These are phyloP conservation scores for Saprolegnia parasitica DNA, from an alignment of 352 stramenopile genomes.

Conservation along the genomic window DNA sequence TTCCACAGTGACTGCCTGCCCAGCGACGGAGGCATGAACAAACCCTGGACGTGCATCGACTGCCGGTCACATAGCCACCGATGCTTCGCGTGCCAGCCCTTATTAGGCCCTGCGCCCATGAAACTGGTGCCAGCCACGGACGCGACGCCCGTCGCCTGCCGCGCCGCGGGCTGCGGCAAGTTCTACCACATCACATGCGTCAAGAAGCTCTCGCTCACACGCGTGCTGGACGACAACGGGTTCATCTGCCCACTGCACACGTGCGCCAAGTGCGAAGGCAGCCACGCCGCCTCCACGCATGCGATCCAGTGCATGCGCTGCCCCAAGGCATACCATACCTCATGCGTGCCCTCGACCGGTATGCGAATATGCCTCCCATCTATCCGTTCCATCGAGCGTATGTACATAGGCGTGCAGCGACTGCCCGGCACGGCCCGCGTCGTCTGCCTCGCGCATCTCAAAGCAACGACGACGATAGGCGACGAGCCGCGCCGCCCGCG, in stretches of 20 bases:
- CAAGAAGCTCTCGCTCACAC: slow-evolving; percentile 64
- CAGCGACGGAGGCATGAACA: not conserved
- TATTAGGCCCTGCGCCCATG: not conserved
- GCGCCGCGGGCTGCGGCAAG: slow-evolving; percentile 76
- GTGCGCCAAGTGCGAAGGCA: slow-evolving; percentile 39
- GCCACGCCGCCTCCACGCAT: slow-evolving; percentile 40
- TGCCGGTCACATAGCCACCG: slow-evolving; percentile 52
- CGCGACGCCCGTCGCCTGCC: slow-evolving; percentile 34
- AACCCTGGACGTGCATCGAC: slow-evolving; percentile 54
- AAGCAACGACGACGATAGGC: not conserved
- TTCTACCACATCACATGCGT: slow-evolving; percentile 83
- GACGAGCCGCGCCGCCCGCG: not conserved
- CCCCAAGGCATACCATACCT: slow-evolving; percentile 73
- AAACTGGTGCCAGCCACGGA: not conserved
- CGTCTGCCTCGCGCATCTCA: slow-evolving; percentile 16
- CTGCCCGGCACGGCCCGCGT: slow-evolving; percentile 5
- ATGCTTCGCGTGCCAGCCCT: slow-evolving; percentile 77
- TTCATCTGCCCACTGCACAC: slow-evolving; percentile 86
- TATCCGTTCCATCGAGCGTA: not conserved
- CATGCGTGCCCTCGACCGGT: slow-evolving; percentile 50
- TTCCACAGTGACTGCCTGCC: slow-evolving; percentile 57
- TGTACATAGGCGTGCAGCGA: slow-evolving; percentile 14
- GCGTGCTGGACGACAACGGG: slow-evolving; percentile 60
- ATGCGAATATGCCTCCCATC: not conserved
- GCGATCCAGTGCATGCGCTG: slow-evolving; percentile 69